Percentiles rank a stretch among this genome's conserved stretches.
Conservation (phyloP, 2,329 filamentous ascomycete species). For the Ascochyta lentis region DNA sequence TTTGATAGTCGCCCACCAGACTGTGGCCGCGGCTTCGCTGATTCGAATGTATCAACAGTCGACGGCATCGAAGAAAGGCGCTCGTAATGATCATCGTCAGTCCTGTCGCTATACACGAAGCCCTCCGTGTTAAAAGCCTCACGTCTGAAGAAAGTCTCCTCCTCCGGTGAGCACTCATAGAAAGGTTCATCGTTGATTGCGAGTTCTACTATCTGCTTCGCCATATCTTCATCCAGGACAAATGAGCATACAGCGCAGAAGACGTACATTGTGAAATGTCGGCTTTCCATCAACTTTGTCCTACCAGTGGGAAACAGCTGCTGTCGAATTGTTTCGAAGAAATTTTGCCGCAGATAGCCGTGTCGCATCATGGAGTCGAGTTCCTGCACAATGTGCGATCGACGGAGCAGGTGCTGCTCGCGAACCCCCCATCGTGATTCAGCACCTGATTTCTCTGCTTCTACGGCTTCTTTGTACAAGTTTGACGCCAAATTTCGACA, state of each 20-base stretch:
- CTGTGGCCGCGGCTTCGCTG: neutral
- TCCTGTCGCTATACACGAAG: neutral
- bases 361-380: neutral
- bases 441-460: neutral
- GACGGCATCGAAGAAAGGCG: neutral
- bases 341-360: neutral
- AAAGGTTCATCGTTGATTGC: neutral
- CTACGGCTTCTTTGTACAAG: neutral
- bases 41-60: neutral
- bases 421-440: neutral
- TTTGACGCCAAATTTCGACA: neutral
- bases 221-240: neutral
- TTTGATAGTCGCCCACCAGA: neutral
- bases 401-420: neutral
- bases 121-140: neutral
- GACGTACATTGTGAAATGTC: neutral
- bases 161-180: neutral
- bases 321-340: neutral
- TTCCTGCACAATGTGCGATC: slow-evolving; percentile 1
- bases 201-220: neutral
- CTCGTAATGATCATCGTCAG: neutral
- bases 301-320: slow-evolving; percentile 1
- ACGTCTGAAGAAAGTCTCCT: slow-evolving; percentile 2
- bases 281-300: neutral
- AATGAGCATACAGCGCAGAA: neutral